Base-by-base conservation (phyloP, 345 rosid genomes). In the Heritiera fomes region DNA sequence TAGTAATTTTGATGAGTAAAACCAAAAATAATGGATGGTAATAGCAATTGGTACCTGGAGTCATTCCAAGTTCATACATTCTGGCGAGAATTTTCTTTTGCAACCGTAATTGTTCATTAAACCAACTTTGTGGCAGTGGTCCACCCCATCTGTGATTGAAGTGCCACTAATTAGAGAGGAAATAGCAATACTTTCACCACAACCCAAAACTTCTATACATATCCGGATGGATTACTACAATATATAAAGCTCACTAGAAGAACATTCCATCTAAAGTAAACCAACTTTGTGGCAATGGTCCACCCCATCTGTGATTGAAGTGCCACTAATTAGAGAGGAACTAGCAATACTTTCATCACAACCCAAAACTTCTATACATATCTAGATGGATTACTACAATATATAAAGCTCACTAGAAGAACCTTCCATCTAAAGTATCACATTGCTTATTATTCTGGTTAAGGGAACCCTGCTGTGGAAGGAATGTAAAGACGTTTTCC, bases 41-140 rank as follows among this genome's bases (percentile, higher is more conserved):
- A 45, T 69, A 52, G 64, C 23, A 28, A 55, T 32, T 41, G 61
- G 56, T 83, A 89, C 93, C 95, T 84, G 93, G 93, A 55, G 90
- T 89, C 93, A 91, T 91, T 80, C 95, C 95, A 64, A 91, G 88
- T 81, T 87, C 91, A 77, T 84, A 83, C 90, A 91, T 91, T 81
- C 92, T 89, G 59, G 73, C 43, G 20, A 91, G 91, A 77, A 89
- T 87, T 85, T 85, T 87, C 84, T 89, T 89, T 87, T 89, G 93
- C 80, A 89, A 79, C 66, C 30, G 3, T 77, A 91, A 78, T 76
- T 91, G 95, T 64, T 86, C 88, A 74, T 83, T 85, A 53, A 89
- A 74, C 95, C 95, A 91, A 87, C 88, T 89, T 82, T 89, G 90
- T 45, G 90, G 90, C 5, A 89, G 82, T 63, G 93, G 92, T 80